A percentile compares a stretch with the other conserved stretches of the same genome.
Conservation (phyloP, 352 stramenopile genomes). For the Phytophthora aleatoria region DNA sequence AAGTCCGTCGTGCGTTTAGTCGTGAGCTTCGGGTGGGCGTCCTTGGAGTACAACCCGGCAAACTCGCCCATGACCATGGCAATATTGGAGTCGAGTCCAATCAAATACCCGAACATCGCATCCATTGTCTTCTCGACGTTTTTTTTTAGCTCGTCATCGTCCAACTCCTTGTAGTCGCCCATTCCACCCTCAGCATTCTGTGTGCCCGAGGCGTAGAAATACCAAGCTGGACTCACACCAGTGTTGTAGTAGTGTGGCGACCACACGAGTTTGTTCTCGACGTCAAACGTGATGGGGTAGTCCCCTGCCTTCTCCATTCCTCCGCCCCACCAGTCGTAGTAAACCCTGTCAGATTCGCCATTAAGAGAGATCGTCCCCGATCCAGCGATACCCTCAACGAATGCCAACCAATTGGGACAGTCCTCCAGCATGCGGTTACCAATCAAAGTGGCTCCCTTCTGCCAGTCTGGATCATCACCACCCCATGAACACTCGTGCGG, state of each 20-base stretch:
- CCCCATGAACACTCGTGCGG: constrained; percentile 60
- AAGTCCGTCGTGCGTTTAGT: constrained; percentile 68
- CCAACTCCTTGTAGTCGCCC: constrained; percentile 45
- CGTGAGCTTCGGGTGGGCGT: constrained; percentile 54
- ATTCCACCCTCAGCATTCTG: constrained; percentile 21
- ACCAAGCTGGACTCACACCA: constrained; percentile 58
- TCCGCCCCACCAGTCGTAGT: constrained; percentile 75
- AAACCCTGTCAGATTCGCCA: constrained; percentile 21
- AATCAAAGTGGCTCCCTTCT: constrained; percentile 60
- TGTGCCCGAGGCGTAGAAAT: constrained; percentile 56
- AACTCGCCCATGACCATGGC: constrained; percentile 71
- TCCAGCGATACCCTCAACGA: constrained; percentile 63
- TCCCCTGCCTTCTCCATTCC: constrained; percentile 48
- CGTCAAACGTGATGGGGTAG: constrained; percentile 43
- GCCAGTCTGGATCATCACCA: constrained; percentile 46
- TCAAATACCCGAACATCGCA: constrained; percentile 70
- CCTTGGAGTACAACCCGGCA: constrained; percentile 60
- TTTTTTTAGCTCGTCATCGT: constrained; percentile 43
- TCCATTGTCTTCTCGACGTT: constrained; percentile 67
- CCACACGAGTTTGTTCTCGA: constrained; percentile 66
- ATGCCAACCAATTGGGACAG: constrained; percentile 69
- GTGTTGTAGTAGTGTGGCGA: constrained; percentile 80
- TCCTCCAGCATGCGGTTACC: constrained; percentile 62
- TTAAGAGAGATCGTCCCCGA: constrained; percentile 42
- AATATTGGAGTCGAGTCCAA: constrained; percentile 33